Evolutionary conservation across 495 filamentous ascomycete species (phyloP).

Genomic region (Articulospora tetracladia): DNA sequence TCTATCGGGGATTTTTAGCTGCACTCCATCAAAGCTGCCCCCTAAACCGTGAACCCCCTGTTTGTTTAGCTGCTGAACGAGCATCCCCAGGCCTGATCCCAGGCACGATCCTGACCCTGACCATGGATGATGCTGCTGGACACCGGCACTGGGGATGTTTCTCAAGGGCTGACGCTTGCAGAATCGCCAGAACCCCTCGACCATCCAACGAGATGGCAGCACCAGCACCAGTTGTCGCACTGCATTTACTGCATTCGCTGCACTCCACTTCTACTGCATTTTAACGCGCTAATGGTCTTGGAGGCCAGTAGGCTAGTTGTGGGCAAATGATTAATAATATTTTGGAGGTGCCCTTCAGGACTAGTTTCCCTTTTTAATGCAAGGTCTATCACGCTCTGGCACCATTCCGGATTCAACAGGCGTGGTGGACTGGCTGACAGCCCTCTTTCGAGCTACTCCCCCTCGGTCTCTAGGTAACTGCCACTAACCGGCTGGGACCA

Average conservation of each 20-base stretch:
- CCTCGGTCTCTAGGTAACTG: too few relatives aligned
- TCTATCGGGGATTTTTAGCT: neutral
- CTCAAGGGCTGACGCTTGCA: neutral
- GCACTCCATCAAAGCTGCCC: neutral
- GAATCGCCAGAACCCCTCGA: neutral
- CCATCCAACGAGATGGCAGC: neutral
- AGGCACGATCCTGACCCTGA: neutral
- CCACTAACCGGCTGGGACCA: too few relatives aligned
- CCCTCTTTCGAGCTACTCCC: too few relatives aligned
- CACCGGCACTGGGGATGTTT: neutral
- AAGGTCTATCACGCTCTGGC: neutral
- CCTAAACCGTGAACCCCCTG: neutral
- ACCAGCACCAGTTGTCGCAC: neutral
- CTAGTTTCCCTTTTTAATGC: neutral
- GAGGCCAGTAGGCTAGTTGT: too few relatives aligned
- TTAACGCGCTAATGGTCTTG: neutral
- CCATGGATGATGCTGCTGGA: neutral
- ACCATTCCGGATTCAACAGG: neutral
- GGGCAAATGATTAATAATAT: neutral
- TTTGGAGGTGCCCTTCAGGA: neutral
- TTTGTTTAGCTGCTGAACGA: neutral
- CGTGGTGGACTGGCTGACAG: neutral
- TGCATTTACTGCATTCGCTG: too few relatives aligned
- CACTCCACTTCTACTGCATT: too few relatives aligned
- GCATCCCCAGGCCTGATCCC: neutral